A percentile compares a stretch with the other conserved stretches of the same genome.
Evolutionary conservation across 495 filamentous ascomycete species (phyloP).

Genomic region (Aspergillus carlsbadensis): DNA sequence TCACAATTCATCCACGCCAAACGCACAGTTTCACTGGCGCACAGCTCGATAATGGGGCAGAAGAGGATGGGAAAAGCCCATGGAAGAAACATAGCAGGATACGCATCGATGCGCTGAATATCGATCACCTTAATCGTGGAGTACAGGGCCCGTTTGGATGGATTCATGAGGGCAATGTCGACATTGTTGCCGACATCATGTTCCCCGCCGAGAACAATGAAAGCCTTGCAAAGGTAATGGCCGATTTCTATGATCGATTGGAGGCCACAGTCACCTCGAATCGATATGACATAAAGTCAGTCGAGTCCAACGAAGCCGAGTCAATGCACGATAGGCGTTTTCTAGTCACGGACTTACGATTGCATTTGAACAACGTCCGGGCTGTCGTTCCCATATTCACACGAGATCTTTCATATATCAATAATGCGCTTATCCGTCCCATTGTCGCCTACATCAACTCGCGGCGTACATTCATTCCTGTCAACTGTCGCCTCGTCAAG

Average conservation of each 20-base stretch:
- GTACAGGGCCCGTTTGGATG: slow-evolving; percentile 94
- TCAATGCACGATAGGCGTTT: slow-evolving; percentile 60
- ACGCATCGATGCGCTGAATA: slow-evolving; percentile 88
- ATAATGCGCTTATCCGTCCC: slow-evolving; percentile 89
- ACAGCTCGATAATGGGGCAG: slow-evolving; percentile 49
- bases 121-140: slow-evolving; percentile 93
- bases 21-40: slow-evolving; percentile 67
- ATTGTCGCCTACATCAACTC: slow-evolving; percentile 99
- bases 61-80: slow-evolving; percentile 50
- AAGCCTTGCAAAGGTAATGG: slow-evolving; percentile 85
- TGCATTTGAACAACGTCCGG: slow-evolving; percentile 88
- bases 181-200: slow-evolving; percentile 94
- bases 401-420: slow-evolving; percentile 87
- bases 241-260: slow-evolving; percentile 90
- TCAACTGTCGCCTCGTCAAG: slow-evolving; percentile 93
- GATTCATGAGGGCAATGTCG: slow-evolving; percentile 95
- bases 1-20: slow-evolving; percentile 95
- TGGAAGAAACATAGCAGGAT: slow-evolving; percentile 95
- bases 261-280: slow-evolving; percentile 86
- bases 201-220: slow-evolving; percentile 84
- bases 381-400: slow-evolving; percentile 92
- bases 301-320: slow-evolving; percentile 15
- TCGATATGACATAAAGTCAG: slow-evolving; percentile 35
- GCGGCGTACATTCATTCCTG: slow-evolving; percentile 86
- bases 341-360: slow-evolving; percentile 82